phyloP scores from a whole-genome alignment of 208 protist species.

The Ichthyophonus hoferi region DNA sequence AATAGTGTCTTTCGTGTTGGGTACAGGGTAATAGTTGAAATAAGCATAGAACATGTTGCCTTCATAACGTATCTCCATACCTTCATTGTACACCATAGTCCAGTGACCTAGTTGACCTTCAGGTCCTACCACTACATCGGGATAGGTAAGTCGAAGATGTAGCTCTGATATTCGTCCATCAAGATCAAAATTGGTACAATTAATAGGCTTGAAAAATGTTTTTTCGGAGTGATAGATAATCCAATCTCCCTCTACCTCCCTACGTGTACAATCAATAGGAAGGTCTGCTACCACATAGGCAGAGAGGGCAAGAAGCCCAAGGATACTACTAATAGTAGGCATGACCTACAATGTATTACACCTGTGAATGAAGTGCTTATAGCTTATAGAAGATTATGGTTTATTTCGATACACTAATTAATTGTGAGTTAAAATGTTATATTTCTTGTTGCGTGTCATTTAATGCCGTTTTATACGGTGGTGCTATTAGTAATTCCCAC shows the following conservation, averaged over 20 bases:
- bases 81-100: conserved; percentile 37
- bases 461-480: no score
- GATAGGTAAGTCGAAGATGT: neutral
- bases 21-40: neutral
- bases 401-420: no score
- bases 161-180: neutral
- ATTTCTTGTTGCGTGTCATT: no score
- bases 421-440: no score
- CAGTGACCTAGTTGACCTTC: conserved; percentile 5
- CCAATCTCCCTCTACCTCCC: neutral
- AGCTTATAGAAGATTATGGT: no score
- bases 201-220: neutral
- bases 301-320: neutral
- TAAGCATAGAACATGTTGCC: conserved; percentile 8
- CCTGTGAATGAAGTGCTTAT: no score
- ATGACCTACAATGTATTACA: no score
- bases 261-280: neutral
- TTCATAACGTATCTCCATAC: conserved; percentile 10
- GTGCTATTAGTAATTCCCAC: no score
- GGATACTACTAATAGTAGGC: no score
- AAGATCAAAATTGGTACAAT: neutral
- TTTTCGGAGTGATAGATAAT: neutral
- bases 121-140: neutral
- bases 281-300: neutral
- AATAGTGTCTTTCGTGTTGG: neutral